Conservation (phyloP, 768 basidiomycete species). For the Mycena venus region DNA sequence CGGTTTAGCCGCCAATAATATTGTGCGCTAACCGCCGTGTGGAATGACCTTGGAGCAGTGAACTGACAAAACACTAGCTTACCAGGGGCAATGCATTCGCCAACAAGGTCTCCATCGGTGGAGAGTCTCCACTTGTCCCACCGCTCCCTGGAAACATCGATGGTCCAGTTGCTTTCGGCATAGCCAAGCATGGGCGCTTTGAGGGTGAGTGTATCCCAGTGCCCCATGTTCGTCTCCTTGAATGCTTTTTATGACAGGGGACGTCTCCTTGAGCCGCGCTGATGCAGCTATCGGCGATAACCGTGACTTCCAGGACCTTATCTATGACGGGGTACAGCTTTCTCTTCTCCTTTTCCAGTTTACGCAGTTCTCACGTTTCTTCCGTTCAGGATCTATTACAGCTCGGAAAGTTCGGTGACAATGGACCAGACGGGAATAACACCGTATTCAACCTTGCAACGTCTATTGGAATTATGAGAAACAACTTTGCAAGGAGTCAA, state of each 20-base stretch:
- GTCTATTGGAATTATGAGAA: slow-evolving; percentile 24
- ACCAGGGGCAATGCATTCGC: slow-evolving; percentile 31
- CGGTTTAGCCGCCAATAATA: slow-evolving; percentile 27
- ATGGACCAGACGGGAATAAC: slow-evolving; percentile 25
- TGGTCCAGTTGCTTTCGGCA: slow-evolving; percentile 28
- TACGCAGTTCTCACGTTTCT: neutral
- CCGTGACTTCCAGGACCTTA: slow-evolving; percentile 30
- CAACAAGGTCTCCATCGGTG: slow-evolving; percentile 31
- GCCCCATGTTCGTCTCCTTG: too few relatives aligned
- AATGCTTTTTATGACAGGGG: neutral
- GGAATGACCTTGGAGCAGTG: neutral
- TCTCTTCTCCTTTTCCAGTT: neutral
- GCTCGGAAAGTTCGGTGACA: slow-evolving; percentile 26
- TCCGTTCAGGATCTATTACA: slow-evolving; percentile 27
- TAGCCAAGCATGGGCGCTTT: slow-evolving; percentile 34
- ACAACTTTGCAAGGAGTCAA: slow-evolving; percentile 26
- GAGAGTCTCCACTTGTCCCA: slow-evolving; percentile 23
- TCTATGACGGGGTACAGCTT: slow-evolving; percentile 26
- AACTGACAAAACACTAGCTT: neutral
- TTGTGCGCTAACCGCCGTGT: neutral
- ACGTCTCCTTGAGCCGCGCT: slow-evolving; percentile 30
- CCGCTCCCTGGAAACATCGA: slow-evolving; percentile 26
- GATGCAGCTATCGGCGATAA: slow-evolving; percentile 35
- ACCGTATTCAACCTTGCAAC: slow-evolving; percentile 31
- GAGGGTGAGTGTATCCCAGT: slow-evolving; percentile 3